These are phyloP conservation scores for Solanum chiquidenum DNA, from an alignment of 257 asterid genomes.

Conservation along the genomic window DNA sequence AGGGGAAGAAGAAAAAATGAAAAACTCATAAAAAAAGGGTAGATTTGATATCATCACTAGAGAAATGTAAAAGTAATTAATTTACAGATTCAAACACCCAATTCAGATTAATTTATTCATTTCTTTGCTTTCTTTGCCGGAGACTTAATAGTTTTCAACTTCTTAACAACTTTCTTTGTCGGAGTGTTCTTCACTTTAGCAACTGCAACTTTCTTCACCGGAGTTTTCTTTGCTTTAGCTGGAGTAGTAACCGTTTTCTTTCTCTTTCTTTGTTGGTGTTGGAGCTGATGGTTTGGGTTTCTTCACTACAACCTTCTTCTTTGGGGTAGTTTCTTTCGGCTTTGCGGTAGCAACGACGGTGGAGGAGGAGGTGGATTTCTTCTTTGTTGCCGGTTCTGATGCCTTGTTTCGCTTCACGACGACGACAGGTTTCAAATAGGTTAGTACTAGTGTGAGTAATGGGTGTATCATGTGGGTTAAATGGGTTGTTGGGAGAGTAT, in stretches of 20 bases:
- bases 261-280: constrained; percentile 4
- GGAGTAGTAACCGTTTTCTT: constrained; percentile 7
- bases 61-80: background rate
- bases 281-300: background rate
- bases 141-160: background rate
- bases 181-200: constrained; percentile 4
- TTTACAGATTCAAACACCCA: background rate
- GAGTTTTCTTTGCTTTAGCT: constrained; percentile 4
- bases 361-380: background rate
- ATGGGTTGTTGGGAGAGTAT: no score
- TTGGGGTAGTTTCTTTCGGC: constrained; percentile 10
- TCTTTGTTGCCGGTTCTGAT: background rate
- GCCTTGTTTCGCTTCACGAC: constrained; percentile 14
- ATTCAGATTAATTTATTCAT: background rate
- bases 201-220: background rate
- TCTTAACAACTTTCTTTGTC: background rate
- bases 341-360: background rate
- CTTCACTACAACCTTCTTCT: background rate
- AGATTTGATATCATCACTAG: background rate
- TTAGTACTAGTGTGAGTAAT: no score
- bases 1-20: background rate
- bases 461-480: no score
- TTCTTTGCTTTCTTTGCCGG: background rate
- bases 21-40: background rate
- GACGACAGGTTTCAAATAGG: no score